phyloP scores from a whole-genome alignment of 192 early-diverging fungal genomes.

The Coemansia sp. region DNA sequence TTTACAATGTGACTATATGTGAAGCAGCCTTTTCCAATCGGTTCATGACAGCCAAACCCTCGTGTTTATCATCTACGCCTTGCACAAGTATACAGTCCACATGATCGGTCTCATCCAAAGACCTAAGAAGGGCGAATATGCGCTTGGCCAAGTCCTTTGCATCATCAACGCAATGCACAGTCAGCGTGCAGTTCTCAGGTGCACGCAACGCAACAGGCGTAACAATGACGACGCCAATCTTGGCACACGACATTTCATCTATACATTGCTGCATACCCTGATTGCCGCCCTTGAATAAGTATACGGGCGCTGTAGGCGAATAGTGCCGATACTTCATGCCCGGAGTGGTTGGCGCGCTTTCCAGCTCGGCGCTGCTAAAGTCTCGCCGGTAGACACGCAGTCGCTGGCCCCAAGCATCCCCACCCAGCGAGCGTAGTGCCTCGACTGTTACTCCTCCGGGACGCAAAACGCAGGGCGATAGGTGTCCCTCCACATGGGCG shows the following conservation, averaged over 20 bases:
- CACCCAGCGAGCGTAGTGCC: slow-evolving; percentile 59
- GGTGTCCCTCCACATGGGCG: slow-evolving; percentile 17
- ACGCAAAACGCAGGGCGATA: slow-evolving; percentile 77
- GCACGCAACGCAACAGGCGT: not conserved
- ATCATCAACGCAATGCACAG: slow-evolving; percentile 42
- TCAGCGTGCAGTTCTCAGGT: slow-evolving; percentile 9
- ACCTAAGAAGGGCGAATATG: slow-evolving; percentile 81
- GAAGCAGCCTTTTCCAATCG: slow-evolving; percentile 87
- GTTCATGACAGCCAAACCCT: slow-evolving; percentile 98
- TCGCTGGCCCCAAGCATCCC: slow-evolving; percentile 56
- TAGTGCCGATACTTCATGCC: slow-evolving; percentile 99
- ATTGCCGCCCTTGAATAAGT: slow-evolving; percentile 59
- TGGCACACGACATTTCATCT: not conserved
- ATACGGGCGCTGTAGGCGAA: slow-evolving; percentile 83
- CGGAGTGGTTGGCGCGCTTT: slow-evolving; percentile 86
- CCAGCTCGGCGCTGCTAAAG: slow-evolving; percentile 69
- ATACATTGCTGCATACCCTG: not conserved
- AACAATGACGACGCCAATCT: slow-evolving; percentile 23
- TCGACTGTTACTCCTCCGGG: slow-evolving; percentile 93
- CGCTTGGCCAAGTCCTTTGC: slow-evolving; percentile 69
- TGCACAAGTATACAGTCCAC: slow-evolving; percentile 85
- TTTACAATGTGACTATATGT: slow-evolving; percentile 9
- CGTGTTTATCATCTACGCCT: slow-evolving; percentile 82
- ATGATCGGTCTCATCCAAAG: slow-evolving; percentile 64
- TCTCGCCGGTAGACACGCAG: slow-evolving; percentile 79